Percentiles rank a stretch among this genome's conserved stretches.
Evolutionary conservation across 2,329 filamentous ascomycete genomes (phyloP).

Genomic region (Pseudocercospora fuligena): DNA sequence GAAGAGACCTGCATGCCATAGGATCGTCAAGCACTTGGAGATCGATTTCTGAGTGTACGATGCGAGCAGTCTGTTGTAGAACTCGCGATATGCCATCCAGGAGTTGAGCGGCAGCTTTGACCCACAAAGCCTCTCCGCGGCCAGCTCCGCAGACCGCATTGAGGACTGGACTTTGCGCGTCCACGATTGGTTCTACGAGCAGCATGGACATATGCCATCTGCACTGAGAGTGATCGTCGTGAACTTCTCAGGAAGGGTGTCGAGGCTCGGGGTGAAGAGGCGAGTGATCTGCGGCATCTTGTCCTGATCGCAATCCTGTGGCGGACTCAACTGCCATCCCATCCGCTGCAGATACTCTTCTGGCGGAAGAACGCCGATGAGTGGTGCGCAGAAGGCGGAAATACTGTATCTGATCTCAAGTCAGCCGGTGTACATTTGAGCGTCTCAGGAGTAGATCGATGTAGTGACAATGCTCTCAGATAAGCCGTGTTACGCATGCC

Average conservation of each 20-base stretch:
- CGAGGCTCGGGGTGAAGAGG: slow-evolving; percentile 18
- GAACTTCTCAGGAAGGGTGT: slow-evolving; percentile 21
- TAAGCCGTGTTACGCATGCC: slow-evolving; percentile 47
- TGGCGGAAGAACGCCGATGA: slow-evolving; percentile 55
- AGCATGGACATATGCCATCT: slow-evolving; percentile 8
- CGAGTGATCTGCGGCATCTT: slow-evolving; percentile 14
- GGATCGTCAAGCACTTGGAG: slow-evolving; percentile 54
- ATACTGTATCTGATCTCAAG: slow-evolving; percentile 40
- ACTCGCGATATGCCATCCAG: slow-evolving; percentile 30
- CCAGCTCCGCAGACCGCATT: too few species aligned
- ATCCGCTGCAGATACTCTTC: slow-evolving; percentile 52
- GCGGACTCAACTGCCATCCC: slow-evolving; percentile 51
- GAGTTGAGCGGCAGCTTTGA: slow-evolving; percentile 24
- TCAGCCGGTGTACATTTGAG: slow-evolving; percentile 7
- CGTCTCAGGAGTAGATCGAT: slow-evolving; percentile 5
- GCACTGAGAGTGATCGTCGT: slow-evolving; percentile 24
- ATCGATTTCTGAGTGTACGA: slow-evolving; percentile 54
- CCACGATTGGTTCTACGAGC: too few species aligned
- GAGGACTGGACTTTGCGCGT: too few species aligned
- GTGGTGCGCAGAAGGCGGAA: slow-evolving; percentile 51
- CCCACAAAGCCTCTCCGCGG: neutral
- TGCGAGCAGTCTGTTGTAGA: slow-evolving; percentile 24
- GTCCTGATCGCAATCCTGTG: slow-evolving; percentile 9
- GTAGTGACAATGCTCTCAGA: slow-evolving; percentile 34
- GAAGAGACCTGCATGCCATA: slow-evolving; percentile 58